Base-by-base conservation (phyloP, 2,329 filamentous ascomycete genomes). In the Clonostachys chloroleuca region DNA sequence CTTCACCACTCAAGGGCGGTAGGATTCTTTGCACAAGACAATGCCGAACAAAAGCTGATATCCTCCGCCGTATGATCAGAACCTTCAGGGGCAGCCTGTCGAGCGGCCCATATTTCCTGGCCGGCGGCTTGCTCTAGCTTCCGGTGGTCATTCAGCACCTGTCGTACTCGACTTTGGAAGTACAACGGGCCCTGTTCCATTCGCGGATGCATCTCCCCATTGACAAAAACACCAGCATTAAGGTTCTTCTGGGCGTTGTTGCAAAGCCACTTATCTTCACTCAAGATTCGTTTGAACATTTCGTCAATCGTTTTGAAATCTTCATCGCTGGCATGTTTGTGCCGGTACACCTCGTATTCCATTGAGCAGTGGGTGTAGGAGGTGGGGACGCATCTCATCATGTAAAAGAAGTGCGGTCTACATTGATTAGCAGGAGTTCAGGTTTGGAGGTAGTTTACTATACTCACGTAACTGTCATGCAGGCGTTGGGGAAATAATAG, bases 211-310 rank as follows among this genome's bases (percentile, higher is more conserved):
- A 85, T 66, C 58, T 83, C 75, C 45, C 82, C 82, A 55, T 80
- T 84, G 59, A 81, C 65, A 49, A 83, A 85, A 44, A 84, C 72
- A 7, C 80, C 80, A 0, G 76, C 70, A 58, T 81, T 78, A 54
- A 85, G 69, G 59, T 86, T 85, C 59, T 69, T 72, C 57, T 85
- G 81, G 2, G 78, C 74, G 12, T 72, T 72, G 53, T 73, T 67
- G 66, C 81, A 85, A 20, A 86, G 74, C 9, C 74, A 69, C 57
- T 84, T 84, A 65, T 86, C 82, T 60, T 86, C 82, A 2, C 72
- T 70, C 77, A 84, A 79, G 61, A 86, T 75, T 39, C 77, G 75
- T 62, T 80, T 80, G 68, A 84, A 85, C 55, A 84, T 78, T 41
- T 76, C 63, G 59, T 72, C 74, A 61, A 84, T 79, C 45, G 69